phyloP scores from a whole-genome alignment of 257 asterid species.

The Nicotiana sylvestris region DNA sequence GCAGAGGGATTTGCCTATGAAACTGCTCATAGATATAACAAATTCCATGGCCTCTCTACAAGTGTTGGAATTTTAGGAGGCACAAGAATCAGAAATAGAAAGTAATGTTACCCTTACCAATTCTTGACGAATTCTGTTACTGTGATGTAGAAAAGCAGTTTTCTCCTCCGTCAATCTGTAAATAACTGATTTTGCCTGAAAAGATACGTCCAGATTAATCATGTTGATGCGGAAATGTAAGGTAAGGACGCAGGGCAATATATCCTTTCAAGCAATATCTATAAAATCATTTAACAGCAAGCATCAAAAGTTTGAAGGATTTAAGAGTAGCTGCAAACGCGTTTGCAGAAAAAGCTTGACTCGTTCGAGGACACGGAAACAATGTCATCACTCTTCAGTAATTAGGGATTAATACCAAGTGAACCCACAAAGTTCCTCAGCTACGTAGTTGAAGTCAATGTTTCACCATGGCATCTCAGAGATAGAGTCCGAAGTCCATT shows the following conservation, averaged over 20 bases:
- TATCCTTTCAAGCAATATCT: not conserved
- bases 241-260: not conserved
- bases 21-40: not conserved
- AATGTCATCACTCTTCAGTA: not conserved
- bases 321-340: not conserved
- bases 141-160: constrained; percentile 52
- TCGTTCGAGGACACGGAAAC: not conserved
- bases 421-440: not conserved
- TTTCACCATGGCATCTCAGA: too few relatives aligned
- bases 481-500: too few relatives aligned
- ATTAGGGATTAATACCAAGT: not conserved
- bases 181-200: constrained; percentile 55
- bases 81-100: not conserved
- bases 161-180: constrained; percentile 68
- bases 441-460: too few relatives aligned
- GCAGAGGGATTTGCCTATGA: not conserved
- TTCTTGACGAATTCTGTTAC: constrained; percentile 65
- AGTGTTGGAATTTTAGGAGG: not conserved
- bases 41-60: not conserved
- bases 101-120: constrained; percentile 40
- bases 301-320: not conserved
- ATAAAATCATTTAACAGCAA: not conserved
- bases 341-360: not conserved
- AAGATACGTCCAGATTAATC: constrained; percentile 5
- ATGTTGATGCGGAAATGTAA: not conserved